Conservation (phyloP, 805 yeast genomes). For the Candida loeiensis region DNA sequence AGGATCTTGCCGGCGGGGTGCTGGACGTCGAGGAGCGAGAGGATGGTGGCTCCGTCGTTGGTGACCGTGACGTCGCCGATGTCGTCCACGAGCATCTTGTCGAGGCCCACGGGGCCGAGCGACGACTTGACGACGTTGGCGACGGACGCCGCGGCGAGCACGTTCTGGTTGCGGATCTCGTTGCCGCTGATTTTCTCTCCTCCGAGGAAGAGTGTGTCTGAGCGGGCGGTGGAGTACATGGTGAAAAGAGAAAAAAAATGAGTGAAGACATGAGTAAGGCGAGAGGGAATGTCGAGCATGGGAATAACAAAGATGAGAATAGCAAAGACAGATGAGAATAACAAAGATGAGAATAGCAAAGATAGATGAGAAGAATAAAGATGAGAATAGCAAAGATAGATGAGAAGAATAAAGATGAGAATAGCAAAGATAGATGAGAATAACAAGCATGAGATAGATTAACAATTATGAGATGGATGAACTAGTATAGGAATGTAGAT, state of each 20-base stretch:
- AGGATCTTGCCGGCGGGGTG: conserved; percentile 98
- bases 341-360: not conserved
- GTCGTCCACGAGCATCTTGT: conserved; percentile 97
- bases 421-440: not conserved
- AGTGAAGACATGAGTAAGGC: not conserved
- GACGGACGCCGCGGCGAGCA: conserved; percentile 84
- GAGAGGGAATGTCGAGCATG: not conserved
- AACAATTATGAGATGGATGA: not conserved
- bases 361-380: not conserved
- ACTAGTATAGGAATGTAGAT: too few species aligned
- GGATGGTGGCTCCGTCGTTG: conserved; percentile 97
- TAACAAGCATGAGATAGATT: not conserved
- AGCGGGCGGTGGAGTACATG: conserved; percentile 76
- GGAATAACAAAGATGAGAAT: not conserved
- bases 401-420: not conserved
- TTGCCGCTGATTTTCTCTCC: conserved; percentile 96
- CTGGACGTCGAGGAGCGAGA: conserved; percentile 87
- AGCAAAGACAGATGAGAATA: not conserved
- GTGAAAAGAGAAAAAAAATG: conserved; percentile 1
- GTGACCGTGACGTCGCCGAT: conserved; percentile 99
- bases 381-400: not conserved
- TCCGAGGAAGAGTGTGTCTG: conserved; percentile 90
- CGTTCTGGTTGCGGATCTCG: conserved; percentile 94
- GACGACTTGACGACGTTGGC: conserved; percentile 88
- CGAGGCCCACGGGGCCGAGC: conserved; percentile 96